Evolutionary conservation across 2,329 filamentous ascomycete genomes (phyloP).

Genomic region (Lasiodiplodia sp.): DNA sequence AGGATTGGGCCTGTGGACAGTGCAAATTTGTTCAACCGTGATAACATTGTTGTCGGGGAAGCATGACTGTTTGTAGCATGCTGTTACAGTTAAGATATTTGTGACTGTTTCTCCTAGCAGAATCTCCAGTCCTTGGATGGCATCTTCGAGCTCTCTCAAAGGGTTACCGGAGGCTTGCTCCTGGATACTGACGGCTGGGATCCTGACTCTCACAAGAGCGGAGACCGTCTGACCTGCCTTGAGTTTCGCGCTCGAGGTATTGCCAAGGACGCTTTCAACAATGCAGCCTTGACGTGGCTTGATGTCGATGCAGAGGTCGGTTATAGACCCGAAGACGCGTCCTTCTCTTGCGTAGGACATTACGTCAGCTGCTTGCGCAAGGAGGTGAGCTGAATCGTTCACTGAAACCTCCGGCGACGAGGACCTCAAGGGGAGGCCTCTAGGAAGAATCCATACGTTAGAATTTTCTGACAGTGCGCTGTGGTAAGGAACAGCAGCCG

Average conservation of each 20-base stretch:
- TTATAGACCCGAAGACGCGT: constrained; percentile 27
- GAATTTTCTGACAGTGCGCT: neutral
- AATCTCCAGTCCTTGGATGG: constrained; percentile 33
- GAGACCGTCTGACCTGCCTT: constrained; percentile 30
- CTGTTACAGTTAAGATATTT: constrained; percentile 36
- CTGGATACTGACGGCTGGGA: constrained; percentile 5
- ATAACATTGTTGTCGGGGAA: constrained; percentile 42
- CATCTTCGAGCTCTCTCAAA: constrained; percentile 14
- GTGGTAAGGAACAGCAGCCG: constrained; percentile 29
- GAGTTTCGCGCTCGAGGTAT: constrained; percentile 23
- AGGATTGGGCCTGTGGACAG: constrained; percentile 40
- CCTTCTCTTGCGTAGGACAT: constrained; percentile 19
- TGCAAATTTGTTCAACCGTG: constrained; percentile 39
- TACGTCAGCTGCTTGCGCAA: constrained; percentile 19
- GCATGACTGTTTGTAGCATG: constrained; percentile 44
- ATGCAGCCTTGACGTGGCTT: constrained; percentile 21
- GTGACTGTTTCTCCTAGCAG: constrained; percentile 33
- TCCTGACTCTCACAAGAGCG: constrained; percentile 28
- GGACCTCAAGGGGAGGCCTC: neutral
- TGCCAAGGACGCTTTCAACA: constrained; percentile 29
- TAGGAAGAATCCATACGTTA: constrained; percentile 15
- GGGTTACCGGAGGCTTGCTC: neutral
- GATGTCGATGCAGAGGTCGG: constrained; percentile 29
- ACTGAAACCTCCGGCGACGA: neutral
- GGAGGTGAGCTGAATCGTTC: constrained; percentile 14